A percentile compares a stretch with the other conserved stretches of the same genome.
These are phyloP conservation scores for Halteria grandinella DNA, from an alignment of 73 alveolate species.

Conservation along the genomic window DNA sequence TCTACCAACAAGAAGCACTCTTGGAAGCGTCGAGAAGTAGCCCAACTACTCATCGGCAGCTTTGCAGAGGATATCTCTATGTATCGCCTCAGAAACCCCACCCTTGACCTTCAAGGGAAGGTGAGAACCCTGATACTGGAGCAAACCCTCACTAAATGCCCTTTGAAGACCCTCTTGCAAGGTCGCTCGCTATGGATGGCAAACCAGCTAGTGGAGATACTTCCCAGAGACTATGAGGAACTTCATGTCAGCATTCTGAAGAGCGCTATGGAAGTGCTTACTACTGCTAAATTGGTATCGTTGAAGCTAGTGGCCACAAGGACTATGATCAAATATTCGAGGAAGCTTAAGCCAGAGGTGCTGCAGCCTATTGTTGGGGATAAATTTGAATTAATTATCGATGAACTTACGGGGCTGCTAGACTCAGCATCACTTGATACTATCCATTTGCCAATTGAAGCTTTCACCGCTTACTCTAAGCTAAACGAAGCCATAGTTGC, in stretches of 20 bases:
- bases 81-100: slow-evolving; percentile 54
- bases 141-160: too few relatives aligned
- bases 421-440: slow-evolving; percentile 75
- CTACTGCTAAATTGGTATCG: slow-evolving; percentile 5
- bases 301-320: slow-evolving; percentile 65
- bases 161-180: slow-evolving; percentile 34
- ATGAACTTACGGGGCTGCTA: slow-evolving; percentile 66
- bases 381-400: slow-evolving; percentile 39
- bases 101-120: too few relatives aligned
- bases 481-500: slow-evolving; percentile 74
- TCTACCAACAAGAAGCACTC: slow-evolving; percentile 34
- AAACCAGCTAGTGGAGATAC: slow-evolving; percentile 52
- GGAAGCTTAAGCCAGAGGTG: slow-evolving; percentile 50
- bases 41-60: slow-evolving; percentile 60
- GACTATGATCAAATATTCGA: slow-evolving; percentile 52
- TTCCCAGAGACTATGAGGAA: slow-evolving; percentile 47
- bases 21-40: slow-evolving; percentile 73
- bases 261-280: slow-evolving; percentile 14
- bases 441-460: slow-evolving; percentile 83
- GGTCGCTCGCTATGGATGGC: slow-evolving; percentile 73
- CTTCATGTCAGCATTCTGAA: slow-evolving; percentile 5
- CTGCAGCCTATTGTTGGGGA: background rate
- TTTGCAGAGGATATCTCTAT: slow-evolving; percentile 65
- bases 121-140: too few relatives aligned
- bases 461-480: slow-evolving; percentile 71